Percentiles rank a stretch among this genome's conserved stretches.
Evolutionary conservation across 2,329 filamentous ascomycete species (phyloP).

Genomic region (Lecanicillium sp.): DNA sequence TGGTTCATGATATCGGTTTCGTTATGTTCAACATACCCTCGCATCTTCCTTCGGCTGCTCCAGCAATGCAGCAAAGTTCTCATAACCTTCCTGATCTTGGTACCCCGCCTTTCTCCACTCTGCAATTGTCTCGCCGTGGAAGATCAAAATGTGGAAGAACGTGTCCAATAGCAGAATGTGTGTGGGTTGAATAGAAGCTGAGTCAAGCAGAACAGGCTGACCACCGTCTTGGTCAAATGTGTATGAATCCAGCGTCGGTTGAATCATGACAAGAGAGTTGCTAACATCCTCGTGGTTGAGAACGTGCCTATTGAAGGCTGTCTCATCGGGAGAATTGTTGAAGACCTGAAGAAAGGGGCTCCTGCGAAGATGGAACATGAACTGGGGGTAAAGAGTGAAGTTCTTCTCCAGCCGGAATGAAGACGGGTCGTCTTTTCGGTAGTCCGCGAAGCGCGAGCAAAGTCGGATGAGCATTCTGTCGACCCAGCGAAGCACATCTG

Average conservation of each 20-base stretch:
- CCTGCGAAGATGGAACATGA: constrained; percentile 97
- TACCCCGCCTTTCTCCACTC: constrained; percentile 98
- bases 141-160: constrained; percentile 99
- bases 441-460: constrained; percentile 95
- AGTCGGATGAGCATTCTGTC: constrained; percentile 96
- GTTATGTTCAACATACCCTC: constrained; percentile 54
- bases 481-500: constrained; percentile 97
- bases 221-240: constrained; percentile 93
- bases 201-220: constrained; percentile 90
- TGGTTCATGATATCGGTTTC: not conserved
- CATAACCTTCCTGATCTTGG: constrained; percentile 95
- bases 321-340: constrained; percentile 98
- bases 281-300: constrained; percentile 95
- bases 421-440: constrained; percentile 94
- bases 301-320: constrained; percentile 96
- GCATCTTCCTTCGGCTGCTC: constrained; percentile 96
- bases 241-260: constrained; percentile 94
- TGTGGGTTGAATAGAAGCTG: constrained; percentile 88
- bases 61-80: constrained; percentile 84
- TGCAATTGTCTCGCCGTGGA: constrained; percentile 95
- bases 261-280: constrained; percentile 98
- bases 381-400: constrained; percentile 97
- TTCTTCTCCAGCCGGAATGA: constrained; percentile 98
- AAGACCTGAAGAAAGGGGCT: constrained; percentile 98
- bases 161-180: constrained; percentile 94